Conservation (phyloP, 352 stramenopile genomes). For the Phytophthora litchii region DNA sequence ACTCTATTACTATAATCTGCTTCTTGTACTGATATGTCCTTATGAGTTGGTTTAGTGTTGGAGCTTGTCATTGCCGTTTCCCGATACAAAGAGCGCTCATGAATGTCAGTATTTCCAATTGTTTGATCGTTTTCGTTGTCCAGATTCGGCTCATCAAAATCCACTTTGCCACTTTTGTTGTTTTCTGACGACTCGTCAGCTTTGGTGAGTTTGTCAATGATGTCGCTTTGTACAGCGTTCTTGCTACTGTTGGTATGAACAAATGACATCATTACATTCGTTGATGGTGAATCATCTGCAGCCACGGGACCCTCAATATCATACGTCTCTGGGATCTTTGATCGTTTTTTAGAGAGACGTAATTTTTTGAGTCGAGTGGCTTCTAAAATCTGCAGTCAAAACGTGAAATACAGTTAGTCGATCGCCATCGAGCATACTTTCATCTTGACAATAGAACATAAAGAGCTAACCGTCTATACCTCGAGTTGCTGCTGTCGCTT, state of each 20-base stretch:
- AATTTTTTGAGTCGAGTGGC: constrained; percentile 35
- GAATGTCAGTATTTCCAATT: constrained; percentile 16
- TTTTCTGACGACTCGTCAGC: neutral
- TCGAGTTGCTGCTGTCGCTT: constrained; percentile 54
- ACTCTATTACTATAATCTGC: neutral
- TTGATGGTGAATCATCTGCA: neutral
- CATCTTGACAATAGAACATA: neutral
- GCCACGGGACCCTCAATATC: neutral
- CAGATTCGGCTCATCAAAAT: constrained; percentile 12
- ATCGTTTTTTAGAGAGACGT: constrained; percentile 25
- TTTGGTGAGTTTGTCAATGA: neutral
- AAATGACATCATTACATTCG: neutral
- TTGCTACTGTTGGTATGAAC: neutral
- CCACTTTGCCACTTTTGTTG: constrained; percentile 3
- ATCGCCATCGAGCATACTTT: too few species aligned
- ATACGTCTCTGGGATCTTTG: constrained; percentile 6
- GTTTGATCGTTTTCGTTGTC: constrained; percentile 29
- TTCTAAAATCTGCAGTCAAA: constrained; percentile 29
- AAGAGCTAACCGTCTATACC: constrained; percentile 21
- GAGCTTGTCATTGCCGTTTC: neutral
- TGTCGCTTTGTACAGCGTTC: neutral
- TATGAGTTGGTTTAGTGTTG: neutral
- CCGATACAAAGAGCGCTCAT: neutral
- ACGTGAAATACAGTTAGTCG: neutral
- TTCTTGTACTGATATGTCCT: neutral